Evolutionary conservation across 225 moss, liverwort and hornwort genomes (phyloP).

Genomic region (Takakia lepidozioides): DNA sequence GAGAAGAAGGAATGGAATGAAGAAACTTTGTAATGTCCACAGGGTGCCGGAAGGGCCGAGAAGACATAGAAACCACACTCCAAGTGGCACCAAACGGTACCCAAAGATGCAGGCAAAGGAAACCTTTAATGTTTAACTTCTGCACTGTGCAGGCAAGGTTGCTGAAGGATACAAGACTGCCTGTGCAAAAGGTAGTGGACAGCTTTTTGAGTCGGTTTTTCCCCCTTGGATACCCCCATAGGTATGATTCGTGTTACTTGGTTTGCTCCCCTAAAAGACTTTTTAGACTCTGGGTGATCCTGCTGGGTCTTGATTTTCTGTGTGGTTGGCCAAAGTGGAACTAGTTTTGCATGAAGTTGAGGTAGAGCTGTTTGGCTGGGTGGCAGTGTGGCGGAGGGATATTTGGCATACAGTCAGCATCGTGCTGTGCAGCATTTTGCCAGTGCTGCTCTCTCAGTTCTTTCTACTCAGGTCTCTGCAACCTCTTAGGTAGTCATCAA

Average conservation of each 20-base stretch:
- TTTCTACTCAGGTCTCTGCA: conserved; percentile 79
- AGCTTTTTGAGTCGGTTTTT: conserved; percentile 91
- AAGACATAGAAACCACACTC: no score
- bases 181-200: conserved; percentile 66
- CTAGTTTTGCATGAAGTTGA: no score
- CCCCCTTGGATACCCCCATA: conserved; percentile 92
- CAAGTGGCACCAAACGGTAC: no score
- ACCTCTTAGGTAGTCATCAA: neutral
- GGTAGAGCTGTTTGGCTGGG: no score
- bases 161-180: conserved; percentile 75
- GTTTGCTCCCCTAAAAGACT: no score
- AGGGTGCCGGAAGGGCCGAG: no score
- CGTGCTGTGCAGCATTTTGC: conserved; percentile 98
- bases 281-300: no score
- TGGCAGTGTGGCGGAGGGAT: conserved; percentile 88
- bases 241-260: conserved; percentile 20
- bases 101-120: no score
- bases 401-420: conserved; percentile 89
- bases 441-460: conserved; percentile 88
- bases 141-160: conserved; percentile 43
- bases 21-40: neutral
- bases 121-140: no score
- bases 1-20: no score
- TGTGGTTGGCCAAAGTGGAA: no score
- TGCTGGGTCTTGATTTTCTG: no score